These are phyloP conservation scores for Suillus tomentosus DNA, from an alignment of 768 basidiomycete genomes.

Conservation along the genomic window DNA sequence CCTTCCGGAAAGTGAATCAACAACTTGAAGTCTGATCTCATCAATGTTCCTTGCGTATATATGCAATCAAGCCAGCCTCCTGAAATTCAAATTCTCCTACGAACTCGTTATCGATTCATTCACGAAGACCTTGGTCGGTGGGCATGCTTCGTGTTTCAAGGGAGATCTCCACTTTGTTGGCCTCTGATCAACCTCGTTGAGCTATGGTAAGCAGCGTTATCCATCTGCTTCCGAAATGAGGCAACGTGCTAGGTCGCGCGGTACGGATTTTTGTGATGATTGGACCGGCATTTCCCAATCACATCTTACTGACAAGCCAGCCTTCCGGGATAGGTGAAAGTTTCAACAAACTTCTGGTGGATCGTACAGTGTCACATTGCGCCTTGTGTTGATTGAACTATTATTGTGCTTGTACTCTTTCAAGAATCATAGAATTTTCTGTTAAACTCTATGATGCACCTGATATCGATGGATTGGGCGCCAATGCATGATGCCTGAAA, in stretches of 20 bases:
- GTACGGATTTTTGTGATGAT: neutral
- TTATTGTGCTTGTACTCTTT: neutral
- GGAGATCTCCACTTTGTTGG: neutral
- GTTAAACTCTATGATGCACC: neutral
- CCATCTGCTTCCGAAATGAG: conserved; percentile 11
- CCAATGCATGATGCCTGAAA: neutral
- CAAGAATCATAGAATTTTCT: conserved; percentile 4
- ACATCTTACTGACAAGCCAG: conserved; percentile 1
- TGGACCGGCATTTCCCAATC: neutral
- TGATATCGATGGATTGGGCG: conserved; percentile 11
- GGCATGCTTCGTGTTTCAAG: neutral
- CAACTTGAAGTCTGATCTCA: neutral
- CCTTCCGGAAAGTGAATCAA: neutral
- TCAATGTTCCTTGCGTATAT: neutral
- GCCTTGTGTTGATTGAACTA: conserved; percentile 1
- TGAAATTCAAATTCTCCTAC: neutral
- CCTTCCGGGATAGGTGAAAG: conserved; percentile 1
- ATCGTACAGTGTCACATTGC: neutral
- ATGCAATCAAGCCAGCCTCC: neutral
- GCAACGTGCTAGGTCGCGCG: conserved; percentile 1
- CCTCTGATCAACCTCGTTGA: neutral
- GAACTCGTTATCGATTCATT: conserved; percentile 2
- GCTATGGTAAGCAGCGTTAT: neutral
- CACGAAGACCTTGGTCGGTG: neutral
- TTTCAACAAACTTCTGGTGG: neutral